These are phyloP conservation scores for Bjerkandera adusta DNA, from an alignment of 1,284 basidiomycete genomes.

Conservation along the genomic window DNA sequence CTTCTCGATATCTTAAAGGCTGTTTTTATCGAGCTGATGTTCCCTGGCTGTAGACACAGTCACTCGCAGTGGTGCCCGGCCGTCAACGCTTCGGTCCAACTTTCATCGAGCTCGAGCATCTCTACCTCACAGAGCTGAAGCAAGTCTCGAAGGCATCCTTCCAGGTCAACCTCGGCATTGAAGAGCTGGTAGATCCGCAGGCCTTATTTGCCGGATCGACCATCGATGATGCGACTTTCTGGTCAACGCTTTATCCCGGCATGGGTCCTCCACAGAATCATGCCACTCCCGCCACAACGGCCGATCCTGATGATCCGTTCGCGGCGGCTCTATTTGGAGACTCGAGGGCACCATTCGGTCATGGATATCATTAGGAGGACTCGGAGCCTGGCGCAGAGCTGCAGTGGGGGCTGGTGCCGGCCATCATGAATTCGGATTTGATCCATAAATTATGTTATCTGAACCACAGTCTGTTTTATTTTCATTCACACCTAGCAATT, in stretches of 20 bases:
- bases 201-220: neutral
- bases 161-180: slow-evolving; percentile 8
- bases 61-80: neutral
- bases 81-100: slow-evolving; percentile 2
- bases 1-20: neutral
- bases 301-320: too few species aligned
- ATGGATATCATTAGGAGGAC: neutral
- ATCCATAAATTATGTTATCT: too few species aligned
- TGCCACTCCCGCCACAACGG: too few species aligned
- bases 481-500: too few species aligned
- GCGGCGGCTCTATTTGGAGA: neutral
- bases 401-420: too few species aligned
- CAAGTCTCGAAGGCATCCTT: slow-evolving; percentile 9
- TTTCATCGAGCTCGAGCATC: slow-evolving; percentile 7
- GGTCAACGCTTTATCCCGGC: neutral
- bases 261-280: neutral
- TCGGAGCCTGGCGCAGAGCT: too few species aligned
- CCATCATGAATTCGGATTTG: too few species aligned
- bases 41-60: neutral
- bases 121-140: slow-evolving; percentile 12
- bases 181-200: neutral
- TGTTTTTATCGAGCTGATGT: neutral
- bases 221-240: neutral
- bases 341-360: neutral
- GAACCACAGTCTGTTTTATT: too few species aligned